Base-by-base conservation (phyloP, 495 filamentous ascomycete genomes). In the Bryoglossum gracile region DNA sequence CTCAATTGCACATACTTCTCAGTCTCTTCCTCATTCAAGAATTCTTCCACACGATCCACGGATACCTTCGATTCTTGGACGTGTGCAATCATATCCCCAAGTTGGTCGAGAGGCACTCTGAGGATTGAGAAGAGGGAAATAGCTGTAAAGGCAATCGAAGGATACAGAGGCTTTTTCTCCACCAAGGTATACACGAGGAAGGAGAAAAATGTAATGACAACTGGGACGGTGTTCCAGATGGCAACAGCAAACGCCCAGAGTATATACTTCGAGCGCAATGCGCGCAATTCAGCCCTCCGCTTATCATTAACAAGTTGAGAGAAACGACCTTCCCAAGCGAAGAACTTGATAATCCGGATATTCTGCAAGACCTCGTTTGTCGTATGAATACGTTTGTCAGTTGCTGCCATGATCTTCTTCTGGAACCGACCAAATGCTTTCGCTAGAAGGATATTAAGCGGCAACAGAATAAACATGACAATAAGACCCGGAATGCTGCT, bases 261-360 rank as follows among this genome's bases (percentile, higher is more conserved):
- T 43, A 95, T 81, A 65, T 95, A 99, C 49, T 89, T 77, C 18
- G 72, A 78, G 25, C 92, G 81, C 54, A 97, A 60, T 23, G 83
- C 80, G 53, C 75, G 78, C 21, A 99, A 71, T 62, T 99, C 94
- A 3, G 75, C 75, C 14, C 72, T 70, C 42, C 94, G 77, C 62
- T 94, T 94, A 62, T 95, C 91, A 51, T 90, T 80, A 13, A 99
- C 88, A 44, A 89, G 81, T 14, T 82, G 78, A 37, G 83, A 76
- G 66, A 94, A 99, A 8, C 94, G 85, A 51, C 86, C 82, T 64
- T 99, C 94, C 94, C 94, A 99, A 2, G 94, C 91, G 63, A 99
- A 99, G 65, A 89, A 99, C 65, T 99, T 99, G 78, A 99, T 97
- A 58, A 99, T 96, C 25, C 94, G 80, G 55, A 99, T 97, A 55